These are phyloP conservation scores for Lachnellula subtilissima DNA, from an alignment of 2,329 filamentous ascomycete species.

Conservation along the genomic window DNA sequence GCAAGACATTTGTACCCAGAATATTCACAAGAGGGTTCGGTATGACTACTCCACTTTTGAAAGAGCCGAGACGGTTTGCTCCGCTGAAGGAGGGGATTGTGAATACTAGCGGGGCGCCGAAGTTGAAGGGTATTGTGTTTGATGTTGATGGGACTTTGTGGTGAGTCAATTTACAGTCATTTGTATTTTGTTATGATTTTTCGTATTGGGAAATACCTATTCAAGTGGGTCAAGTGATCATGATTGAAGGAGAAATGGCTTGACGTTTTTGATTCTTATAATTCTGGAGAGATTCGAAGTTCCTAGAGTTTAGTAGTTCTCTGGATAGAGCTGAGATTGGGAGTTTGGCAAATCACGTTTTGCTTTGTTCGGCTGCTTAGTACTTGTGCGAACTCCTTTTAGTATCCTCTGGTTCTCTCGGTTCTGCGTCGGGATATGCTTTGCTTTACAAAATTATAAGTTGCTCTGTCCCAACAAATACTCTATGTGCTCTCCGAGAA, in stretches of 20 bases:
- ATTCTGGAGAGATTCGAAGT: too few species aligned
- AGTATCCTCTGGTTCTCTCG: too few species aligned
- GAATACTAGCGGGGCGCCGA: conserved; percentile 33
- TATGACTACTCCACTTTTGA: conserved; percentile 20
- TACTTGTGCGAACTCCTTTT: too few species aligned
- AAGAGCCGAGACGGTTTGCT: conserved; percentile 44
- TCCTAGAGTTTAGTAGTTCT: too few species aligned
- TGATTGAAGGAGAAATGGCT: not conserved
- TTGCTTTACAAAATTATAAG: too few species aligned
- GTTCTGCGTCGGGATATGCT: too few species aligned
- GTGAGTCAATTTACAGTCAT: conserved; percentile 46
- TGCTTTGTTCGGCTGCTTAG: too few species aligned
- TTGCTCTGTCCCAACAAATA: too few species aligned
- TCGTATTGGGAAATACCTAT: not conserved
- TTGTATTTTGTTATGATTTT: not conserved
- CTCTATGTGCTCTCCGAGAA: too few species aligned
- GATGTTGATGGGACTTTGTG: conserved; percentile 94
- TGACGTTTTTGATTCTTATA: too few species aligned
- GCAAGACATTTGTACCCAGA: not conserved
- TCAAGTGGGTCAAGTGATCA: not conserved
- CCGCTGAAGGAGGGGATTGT: conserved; percentile 42
- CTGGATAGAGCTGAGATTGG: too few species aligned
- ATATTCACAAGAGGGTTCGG: conserved; percentile 7
- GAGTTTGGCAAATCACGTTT: too few species aligned
- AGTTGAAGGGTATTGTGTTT: conserved; percentile 65